Conservation (phyloP, 1,284 basidiomycete species). For the Trichosporon inkin region DNA sequence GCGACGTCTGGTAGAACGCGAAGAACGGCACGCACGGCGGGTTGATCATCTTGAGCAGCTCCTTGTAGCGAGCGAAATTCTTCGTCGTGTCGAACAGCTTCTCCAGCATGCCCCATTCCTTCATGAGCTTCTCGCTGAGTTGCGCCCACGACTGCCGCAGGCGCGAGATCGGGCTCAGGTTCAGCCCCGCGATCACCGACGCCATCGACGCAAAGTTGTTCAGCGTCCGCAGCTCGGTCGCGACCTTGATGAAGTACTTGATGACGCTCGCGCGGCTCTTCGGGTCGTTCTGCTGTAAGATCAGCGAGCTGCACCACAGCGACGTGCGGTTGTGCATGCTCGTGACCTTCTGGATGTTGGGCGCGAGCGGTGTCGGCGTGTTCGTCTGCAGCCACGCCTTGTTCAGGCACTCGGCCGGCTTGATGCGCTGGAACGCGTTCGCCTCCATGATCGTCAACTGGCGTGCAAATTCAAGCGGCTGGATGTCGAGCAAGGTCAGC, state of each 20-base stretch:
- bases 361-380: constrained; percentile 21
- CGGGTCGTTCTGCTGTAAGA: constrained; percentile 76
- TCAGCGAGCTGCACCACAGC: constrained; percentile 83
- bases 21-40: constrained; percentile 98
- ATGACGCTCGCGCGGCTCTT: constrained; percentile 73
- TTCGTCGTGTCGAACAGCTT: constrained; percentile 80
- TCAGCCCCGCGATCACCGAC: constrained; percentile 88
- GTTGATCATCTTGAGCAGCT: constrained; percentile 74
- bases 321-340: constrained; percentile 75
- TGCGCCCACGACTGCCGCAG: constrained; percentile 80
- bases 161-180: constrained; percentile 85
- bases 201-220: constrained; percentile 99
- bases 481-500: constrained; percentile 50
- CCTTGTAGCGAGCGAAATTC: constrained; percentile 90
- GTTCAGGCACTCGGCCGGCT: constrained; percentile 83
- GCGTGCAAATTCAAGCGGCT: constrained; percentile 83
- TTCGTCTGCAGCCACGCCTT: constrained; percentile 41
- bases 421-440: constrained; percentile 78
- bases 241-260: constrained; percentile 84
- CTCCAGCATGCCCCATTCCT: constrained; percentile 62
- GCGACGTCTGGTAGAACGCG: constrained; percentile 89
- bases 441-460: constrained; percentile 93
- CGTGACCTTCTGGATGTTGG: constrained; percentile 61
- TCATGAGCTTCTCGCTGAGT: constrained; percentile 49
- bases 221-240: constrained; percentile 76